Conservation (phyloP, 371 early-diverging fungal genomes). For the Synchytrium microbalum region DNA sequence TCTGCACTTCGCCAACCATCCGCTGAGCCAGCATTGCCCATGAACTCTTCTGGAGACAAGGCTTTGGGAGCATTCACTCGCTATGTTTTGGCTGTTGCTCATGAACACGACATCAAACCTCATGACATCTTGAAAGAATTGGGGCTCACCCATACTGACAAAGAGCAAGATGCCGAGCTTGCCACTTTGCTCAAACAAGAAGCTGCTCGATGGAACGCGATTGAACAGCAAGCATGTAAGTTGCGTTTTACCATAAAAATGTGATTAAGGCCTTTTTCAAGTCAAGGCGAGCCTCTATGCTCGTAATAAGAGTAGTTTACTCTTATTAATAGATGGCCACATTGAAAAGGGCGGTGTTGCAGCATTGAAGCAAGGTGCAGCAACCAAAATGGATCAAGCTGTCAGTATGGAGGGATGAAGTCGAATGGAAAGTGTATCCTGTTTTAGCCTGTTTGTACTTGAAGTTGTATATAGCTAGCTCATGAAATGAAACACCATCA, state of each 20-base stretch:
- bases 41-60: background rate
- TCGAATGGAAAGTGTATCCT: too few relatives aligned
- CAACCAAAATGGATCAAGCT: constrained; percentile 7
- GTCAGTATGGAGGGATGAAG: background rate
- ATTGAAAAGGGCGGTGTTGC: background rate
- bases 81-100: background rate
- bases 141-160: background rate
- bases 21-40: background rate
- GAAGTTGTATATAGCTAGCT: too few relatives aligned
- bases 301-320: too few relatives aligned
- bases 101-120: background rate
- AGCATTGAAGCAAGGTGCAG: background rate
- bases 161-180: background rate
- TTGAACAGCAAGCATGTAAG: background rate
- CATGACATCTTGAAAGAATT: background rate
- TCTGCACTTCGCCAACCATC: constrained; percentile 10
- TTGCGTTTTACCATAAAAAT: background rate
- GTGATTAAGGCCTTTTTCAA: too few relatives aligned
- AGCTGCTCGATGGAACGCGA: background rate
- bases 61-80: background rate
- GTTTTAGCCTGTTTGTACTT: too few relatives aligned
- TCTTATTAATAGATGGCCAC: background rate
- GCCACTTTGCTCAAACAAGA: background rate
- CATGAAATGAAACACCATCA: too few relatives aligned
- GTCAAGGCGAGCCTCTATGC: too few relatives aligned